Evolutionary conservation across 106 monocot genomes (phyloP).

Genomic region (Acanthochlamys bracteata): DNA sequence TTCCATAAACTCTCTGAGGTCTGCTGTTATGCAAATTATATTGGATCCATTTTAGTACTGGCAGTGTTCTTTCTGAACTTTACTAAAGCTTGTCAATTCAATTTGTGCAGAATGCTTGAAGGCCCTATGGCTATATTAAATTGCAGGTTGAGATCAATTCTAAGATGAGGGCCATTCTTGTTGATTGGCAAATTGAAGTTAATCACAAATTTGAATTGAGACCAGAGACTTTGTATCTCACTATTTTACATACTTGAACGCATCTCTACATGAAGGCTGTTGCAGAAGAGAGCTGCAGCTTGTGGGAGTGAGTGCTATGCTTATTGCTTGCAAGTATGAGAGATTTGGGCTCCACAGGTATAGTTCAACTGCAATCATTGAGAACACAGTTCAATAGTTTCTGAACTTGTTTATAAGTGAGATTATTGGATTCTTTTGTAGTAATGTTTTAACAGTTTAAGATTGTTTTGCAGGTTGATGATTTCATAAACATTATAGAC

Average conservation of each 20-base stretch:
- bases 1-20: slow-evolving; percentile 58
- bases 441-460: too few species aligned
- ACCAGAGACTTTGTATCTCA: slow-evolving; percentile 64
- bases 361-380: neutral
- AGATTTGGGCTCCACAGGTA: slow-evolving; percentile 76
- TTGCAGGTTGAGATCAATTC: slow-evolving; percentile 55
- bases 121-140: slow-evolving; percentile 39
- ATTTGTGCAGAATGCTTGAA: slow-evolving; percentile 5
- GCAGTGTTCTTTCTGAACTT: too few species aligned
- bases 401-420: neutral
- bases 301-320: slow-evolving; percentile 60
- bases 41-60: too few species aligned
- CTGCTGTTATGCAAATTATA: too few species aligned
- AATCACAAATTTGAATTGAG: slow-evolving; percentile 59
- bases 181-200: slow-evolving; percentile 68
- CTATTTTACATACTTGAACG: slow-evolving; percentile 46
- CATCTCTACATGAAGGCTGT: slow-evolving; percentile 34
- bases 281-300: slow-evolving; percentile 56
- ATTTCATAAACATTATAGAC: slow-evolving; percentile 64
- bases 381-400: neutral
- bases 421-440: too few species aligned
- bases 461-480: slow-evolving; percentile 25
- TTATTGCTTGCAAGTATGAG: slow-evolving; percentile 76
- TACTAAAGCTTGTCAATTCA: neutral
- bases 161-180: slow-evolving; percentile 61